Conservation (phyloP, 768 basidiomycete genomes). For the Lentinus tigrinus region DNA sequence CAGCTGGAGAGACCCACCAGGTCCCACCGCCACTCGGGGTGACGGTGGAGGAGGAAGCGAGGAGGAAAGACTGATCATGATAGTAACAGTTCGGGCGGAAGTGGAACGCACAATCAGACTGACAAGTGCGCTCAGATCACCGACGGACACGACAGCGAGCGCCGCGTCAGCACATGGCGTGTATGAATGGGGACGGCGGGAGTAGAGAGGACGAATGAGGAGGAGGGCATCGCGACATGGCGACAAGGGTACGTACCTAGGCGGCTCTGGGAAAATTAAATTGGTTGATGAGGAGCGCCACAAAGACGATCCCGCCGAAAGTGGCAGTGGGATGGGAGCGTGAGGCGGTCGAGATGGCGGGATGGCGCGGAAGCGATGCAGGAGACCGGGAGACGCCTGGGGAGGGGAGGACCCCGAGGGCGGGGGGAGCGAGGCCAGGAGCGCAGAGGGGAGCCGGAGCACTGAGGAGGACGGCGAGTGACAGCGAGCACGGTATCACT, state of each 20-base stretch:
- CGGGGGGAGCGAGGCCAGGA: not conserved
- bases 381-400: not conserved
- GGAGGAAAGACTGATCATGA: slow-evolving; percentile 13
- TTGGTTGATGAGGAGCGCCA: not conserved
- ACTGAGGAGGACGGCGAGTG: not conserved
- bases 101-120: slow-evolving; percentile 11
- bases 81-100: slow-evolving; percentile 3
- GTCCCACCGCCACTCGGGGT: not conserved
- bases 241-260: not conserved
- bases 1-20: too few relatives aligned
- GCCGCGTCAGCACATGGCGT: not conserved
- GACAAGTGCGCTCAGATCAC: not conserved
- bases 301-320: slow-evolving; percentile 13
- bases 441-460: not conserved
- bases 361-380: not conserved
- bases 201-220: not conserved
- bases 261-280: not conserved
- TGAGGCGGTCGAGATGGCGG: not conserved
- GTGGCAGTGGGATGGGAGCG: not conserved
- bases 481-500: not conserved
- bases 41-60: slow-evolving; percentile 3
- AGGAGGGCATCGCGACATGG: not conserved
- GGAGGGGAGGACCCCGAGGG: not conserved
- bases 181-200: too few relatives aligned
- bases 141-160: slow-evolving; percentile 4